Base-by-base conservation (phyloP, 257 asterid genomes). In the Cinchona pubescens region DNA sequence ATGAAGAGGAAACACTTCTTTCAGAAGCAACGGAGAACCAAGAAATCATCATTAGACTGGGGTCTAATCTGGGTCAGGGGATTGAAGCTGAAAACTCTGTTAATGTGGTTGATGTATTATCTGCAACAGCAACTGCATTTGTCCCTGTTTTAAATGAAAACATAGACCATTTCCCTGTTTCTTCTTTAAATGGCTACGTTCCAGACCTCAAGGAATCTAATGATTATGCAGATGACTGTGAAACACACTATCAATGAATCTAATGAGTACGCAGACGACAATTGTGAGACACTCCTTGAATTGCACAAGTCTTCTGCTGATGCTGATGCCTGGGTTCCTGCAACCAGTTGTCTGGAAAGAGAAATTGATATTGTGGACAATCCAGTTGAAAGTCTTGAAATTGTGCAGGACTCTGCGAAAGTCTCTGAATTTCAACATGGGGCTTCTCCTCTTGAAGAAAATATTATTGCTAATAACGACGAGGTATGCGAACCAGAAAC, bases 81-180 rank as follows among this genome's bases (percentile, higher is more conserved):
- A 43, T 51, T 60, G 65, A 72, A 69, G 67, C 46, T 69, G 77
- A 55, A 67, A 75, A 27, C 32, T 65, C 78, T 30, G n/a, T 32
- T 21, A 48, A 27, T 46, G 80, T 34, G 16, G 37, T 63, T 62
- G 68, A 32, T 55, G 25, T 62, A 27, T 29, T 1, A 32, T 48
- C 71, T 1, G 63, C 29, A 70, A 46, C 71, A 23, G 75, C 21
- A 25, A 40, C 46, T 56, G 29, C 48, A 7, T 21, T 19, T 27
- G 40, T 11, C 25, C 46, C 49, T 32, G 56, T 27, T 32, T 23
- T 56, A 11, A 29, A 53, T 75, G 59, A 67, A 27, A 67, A 29
- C 25, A 19, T 55, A 30, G 61, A 30, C 29, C 35, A 53, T 16
- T 61, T 1, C 18, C 53, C 61, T 72, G 78, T 40, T 66, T 56